phyloP scores from a whole-genome alignment of 768 basidiomycete species.

The Leccinum boreale region DNA sequence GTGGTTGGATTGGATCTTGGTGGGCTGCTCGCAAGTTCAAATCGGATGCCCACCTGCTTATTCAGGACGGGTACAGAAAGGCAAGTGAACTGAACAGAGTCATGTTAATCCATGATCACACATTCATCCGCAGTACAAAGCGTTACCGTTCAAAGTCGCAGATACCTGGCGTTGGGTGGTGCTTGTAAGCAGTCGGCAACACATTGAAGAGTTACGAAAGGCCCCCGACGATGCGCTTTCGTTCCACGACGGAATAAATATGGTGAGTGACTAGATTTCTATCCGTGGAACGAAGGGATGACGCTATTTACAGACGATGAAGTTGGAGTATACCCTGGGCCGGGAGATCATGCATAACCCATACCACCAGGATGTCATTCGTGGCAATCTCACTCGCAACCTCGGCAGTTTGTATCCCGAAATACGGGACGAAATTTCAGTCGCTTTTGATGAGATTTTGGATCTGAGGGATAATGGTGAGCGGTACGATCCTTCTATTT shows the following conservation, averaged over 20 bases:
- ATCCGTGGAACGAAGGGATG: background rate
- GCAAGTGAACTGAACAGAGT: constrained; percentile 7
- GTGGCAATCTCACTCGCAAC: constrained; percentile 35
- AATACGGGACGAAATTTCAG: too few species aligned
- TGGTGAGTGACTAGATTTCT: constrained; percentile 21
- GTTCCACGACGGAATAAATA: constrained; percentile 27
- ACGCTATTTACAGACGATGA: constrained; percentile 28
- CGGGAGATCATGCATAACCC: constrained; percentile 26
- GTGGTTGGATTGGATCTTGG: constrained; percentile 26
- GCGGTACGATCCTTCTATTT: background rate
- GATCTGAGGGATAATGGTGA: background rate
- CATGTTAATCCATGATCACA: background rate
- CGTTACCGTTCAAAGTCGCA: background rate
- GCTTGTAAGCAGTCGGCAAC: background rate
- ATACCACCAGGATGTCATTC: constrained; percentile 32
- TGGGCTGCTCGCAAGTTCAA: constrained; percentile 21
- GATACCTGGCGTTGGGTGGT: background rate
- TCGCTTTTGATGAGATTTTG: too few species aligned
- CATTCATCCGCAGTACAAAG: background rate
- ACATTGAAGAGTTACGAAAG: constrained; percentile 24
- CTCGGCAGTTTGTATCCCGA: constrained; percentile 9
- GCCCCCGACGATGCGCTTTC: constrained; percentile 41
- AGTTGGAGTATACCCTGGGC: constrained; percentile 38
- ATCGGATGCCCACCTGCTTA: constrained; percentile 17
- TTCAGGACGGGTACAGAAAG: constrained; percentile 35